Evolutionary conservation across 345 rosid genomes (phyloP).

Genomic region (Populus davidiana): DNA sequence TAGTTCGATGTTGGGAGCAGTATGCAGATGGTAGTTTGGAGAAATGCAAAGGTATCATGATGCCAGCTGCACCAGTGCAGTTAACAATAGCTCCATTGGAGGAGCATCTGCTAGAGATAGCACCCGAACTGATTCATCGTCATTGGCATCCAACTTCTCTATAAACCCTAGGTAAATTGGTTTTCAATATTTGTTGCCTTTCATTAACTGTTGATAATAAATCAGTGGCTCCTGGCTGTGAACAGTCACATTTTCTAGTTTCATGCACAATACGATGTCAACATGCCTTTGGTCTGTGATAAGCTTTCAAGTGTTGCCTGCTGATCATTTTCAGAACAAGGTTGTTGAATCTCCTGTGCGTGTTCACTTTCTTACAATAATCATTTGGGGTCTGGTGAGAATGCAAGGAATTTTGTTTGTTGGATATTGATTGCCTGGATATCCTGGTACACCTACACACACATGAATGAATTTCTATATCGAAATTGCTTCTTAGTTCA

Average conservation of each 20-base stretch:
- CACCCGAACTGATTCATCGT: conserved; percentile 73
- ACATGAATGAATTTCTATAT: not conserved
- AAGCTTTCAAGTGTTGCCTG: not conserved
- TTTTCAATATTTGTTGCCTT: not conserved
- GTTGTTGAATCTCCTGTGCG: not conserved
- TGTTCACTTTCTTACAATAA: not conserved
- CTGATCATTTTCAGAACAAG: too few species aligned
- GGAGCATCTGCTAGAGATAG: conserved; percentile 76
- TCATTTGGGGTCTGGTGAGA: not conserved
- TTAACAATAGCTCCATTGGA: conserved; percentile 72
- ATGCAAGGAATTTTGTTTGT: not conserved
- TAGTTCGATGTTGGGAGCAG: conserved; percentile 64
- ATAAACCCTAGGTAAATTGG: conserved; percentile 64
- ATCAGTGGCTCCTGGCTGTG: not conserved
- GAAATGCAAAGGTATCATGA: conserved; percentile 98
- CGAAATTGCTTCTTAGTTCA: not conserved
- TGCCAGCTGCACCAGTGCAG: conserved; percentile 92
- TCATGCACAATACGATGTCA: not conserved
- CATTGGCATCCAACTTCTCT: conserved; percentile 54
- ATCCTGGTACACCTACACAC: not conserved
- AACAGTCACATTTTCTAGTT: not conserved
- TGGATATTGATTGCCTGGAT: not conserved
- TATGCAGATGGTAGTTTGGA: conserved; percentile 84
- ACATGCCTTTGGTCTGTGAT: not conserved
- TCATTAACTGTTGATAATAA: not conserved